Evolutionary conservation across 2,329 filamentous ascomycete genomes (phyloP).

Genomic region (Colletotrichum sp.): DNA sequence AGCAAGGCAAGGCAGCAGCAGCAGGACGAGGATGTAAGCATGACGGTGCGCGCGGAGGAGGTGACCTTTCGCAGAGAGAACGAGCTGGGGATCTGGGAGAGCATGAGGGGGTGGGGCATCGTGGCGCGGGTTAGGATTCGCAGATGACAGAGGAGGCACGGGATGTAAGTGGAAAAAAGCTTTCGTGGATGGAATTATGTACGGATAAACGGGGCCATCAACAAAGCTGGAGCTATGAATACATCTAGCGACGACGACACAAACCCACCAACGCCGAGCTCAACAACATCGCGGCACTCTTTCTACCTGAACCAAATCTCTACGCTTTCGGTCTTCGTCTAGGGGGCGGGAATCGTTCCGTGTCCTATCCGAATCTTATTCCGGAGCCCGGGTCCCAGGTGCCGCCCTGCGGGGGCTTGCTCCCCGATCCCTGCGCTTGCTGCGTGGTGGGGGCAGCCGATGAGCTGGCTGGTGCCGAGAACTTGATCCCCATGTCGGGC

Average conservation of each 20-base stretch:
- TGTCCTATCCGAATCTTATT: constrained; percentile 56
- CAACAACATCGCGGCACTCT: background rate
- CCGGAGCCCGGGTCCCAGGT: constrained; percentile 66
- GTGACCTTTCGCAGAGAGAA: constrained; percentile 57
- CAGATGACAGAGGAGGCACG: background rate
- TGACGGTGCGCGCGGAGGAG: constrained; percentile 50
- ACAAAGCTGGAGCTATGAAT: background rate
- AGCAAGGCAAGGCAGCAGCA: background rate
- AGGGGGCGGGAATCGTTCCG: background rate
- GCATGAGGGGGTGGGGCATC: constrained; percentile 53
- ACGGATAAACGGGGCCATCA: background rate
- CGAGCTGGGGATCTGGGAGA: constrained; percentile 57
- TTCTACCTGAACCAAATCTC: background rate
- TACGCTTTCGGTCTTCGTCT: background rate
- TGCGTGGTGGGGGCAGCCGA: constrained; percentile 23
- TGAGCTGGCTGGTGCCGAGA: constrained; percentile 54
- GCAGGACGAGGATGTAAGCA: constrained; percentile 33
- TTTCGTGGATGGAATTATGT: background rate
- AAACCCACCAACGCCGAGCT: constrained; percentile 4
- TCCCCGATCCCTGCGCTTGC: constrained; percentile 18
- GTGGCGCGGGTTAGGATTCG: constrained; percentile 44
- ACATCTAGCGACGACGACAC: background rate
- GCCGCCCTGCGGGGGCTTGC: constrained; percentile 34
- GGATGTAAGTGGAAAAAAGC: background rate
- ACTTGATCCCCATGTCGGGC: constrained; percentile 81